Evolutionary conservation across 73 alveolate species (phyloP).

Genomic region (Durusdinium trenchii): DNA sequence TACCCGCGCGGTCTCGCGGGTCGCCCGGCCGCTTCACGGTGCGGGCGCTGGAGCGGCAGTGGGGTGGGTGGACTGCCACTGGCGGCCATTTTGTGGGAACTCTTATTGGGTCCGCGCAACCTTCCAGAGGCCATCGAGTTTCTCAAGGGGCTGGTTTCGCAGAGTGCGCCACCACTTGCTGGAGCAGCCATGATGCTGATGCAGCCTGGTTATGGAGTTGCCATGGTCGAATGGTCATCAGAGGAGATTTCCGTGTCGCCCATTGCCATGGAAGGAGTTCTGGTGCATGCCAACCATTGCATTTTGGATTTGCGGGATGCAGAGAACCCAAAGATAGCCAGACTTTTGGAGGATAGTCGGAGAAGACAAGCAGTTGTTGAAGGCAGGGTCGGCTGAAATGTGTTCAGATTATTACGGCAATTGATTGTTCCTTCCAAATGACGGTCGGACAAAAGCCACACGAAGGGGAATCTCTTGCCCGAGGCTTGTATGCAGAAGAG

Average conservation of each 20-base stretch:
- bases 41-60: neutral
- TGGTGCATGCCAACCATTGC: constrained; percentile 90
- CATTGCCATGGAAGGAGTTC: constrained; percentile 24
- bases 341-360: constrained; percentile 55
- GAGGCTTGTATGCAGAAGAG: constrained; percentile 27
- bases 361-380: constrained; percentile 60
- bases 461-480: too few species aligned
- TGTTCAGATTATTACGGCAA: neutral
- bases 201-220: constrained; percentile 78
- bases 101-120: constrained; percentile 47
- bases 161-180: constrained; percentile 15
- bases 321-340: neutral
- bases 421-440: neutral
- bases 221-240: constrained; percentile 81
- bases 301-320: constrained; percentile 42
- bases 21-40: neutral
- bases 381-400: neutral
- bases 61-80: constrained; percentile 19
- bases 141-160: neutral
- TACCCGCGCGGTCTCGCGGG: constrained; percentile 4
- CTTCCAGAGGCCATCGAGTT: constrained; percentile 61
- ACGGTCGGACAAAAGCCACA: too few species aligned
- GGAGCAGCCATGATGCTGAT: constrained; percentile 72
- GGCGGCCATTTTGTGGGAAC: constrained; percentile 79
- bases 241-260: constrained; percentile 43